Conservation (phyloP, 371 early-diverging fungal genomes). For the Dinochytrium kinnereticum region DNA sequence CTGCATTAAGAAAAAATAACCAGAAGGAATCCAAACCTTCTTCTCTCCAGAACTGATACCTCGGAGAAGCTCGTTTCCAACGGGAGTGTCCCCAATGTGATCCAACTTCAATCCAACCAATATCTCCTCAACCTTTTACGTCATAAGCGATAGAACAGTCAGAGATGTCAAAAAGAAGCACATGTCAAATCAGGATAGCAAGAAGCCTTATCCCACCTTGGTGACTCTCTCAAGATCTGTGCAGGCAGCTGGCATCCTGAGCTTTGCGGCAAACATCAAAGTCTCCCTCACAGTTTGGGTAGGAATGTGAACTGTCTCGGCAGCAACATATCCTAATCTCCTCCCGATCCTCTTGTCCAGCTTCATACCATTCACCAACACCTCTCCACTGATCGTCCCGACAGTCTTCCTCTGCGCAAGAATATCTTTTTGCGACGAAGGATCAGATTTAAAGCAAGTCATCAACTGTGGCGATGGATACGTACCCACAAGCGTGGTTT, state of each 20-base stretch:
- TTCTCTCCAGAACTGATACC: constrained; percentile 20
- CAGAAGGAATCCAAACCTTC: constrained; percentile 2
- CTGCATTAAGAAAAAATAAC: neutral
- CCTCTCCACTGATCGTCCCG: constrained; percentile 74
- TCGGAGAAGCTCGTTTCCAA: constrained; percentile 1
- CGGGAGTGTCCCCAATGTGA: neutral
- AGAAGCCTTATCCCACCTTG: too few relatives aligned
- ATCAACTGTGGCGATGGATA: neutral
- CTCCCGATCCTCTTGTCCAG: constrained; percentile 31
- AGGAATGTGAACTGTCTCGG: constrained; percentile 11
- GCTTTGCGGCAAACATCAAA: constrained; percentile 13
- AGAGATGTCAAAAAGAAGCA: neutral
- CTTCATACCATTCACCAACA: constrained; percentile 75
- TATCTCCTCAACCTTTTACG: constrained; percentile 5
- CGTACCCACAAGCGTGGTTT: constrained; percentile 49
- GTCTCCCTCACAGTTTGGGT: constrained; percentile 14
- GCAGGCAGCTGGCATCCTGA: constrained; percentile 4
- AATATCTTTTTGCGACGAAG: constrained; percentile 49
- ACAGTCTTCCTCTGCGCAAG: constrained; percentile 63
- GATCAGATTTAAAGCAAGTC: too few relatives aligned
- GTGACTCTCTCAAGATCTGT: constrained; percentile 6
- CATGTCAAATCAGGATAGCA: too few relatives aligned
- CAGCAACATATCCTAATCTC: constrained; percentile 10
- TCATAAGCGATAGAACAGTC: neutral
- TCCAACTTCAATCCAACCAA: constrained; percentile 4